Evolutionary conservation across 108 stramenopile species (phyloP), one percentile per base, ranked within the genome.

Genomic region (Epipyxis sp.): DNA sequence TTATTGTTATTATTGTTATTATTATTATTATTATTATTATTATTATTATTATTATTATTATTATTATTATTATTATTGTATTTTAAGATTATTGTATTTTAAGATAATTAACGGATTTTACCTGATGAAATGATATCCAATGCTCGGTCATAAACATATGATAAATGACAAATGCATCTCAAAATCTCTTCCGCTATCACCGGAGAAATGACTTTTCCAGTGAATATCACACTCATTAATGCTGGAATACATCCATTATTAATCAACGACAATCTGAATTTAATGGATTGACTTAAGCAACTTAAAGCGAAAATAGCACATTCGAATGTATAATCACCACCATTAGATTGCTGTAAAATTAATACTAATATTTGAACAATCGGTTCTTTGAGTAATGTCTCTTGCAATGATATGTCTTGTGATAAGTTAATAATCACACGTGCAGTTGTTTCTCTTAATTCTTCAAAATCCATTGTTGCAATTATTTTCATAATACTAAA

Each of bases 401-500:
- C 16, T 16, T 68, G 39, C 20, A 68, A 41, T 37, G 20, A 20
- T 25, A 37, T 16, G 29, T 37, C 65, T 16, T 25, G 13, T 20
- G 65, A 20, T 37, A 68, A 25, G 16, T 16, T 68, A 13, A 68
- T 6, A 13, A 74, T 74, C 6, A 74, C 10, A 42, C 71, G 44
- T 10, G 34, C 71, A 34, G 34, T 39, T 10, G 46, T 42, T 10
- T 74, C 71, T 39, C 71, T 39, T 42, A 74, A 42, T 32, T 27
- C 25, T 42, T 74, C 71, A 27, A 42, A 37, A 10, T 37, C 71
- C 71, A 74, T 46, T 37, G 71, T 74, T 6, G 71, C 71, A 29
- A 74, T 37, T 10, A 74, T 74, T 42, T 74, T 74, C 20, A 74
- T 27, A 74, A 13, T n/a, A 10, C 41, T 42, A 10, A 74, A 57